phyloP scores from a whole-genome alignment of 768 basidiomycete species.

The Artomyces pyxidatus region DNA sequence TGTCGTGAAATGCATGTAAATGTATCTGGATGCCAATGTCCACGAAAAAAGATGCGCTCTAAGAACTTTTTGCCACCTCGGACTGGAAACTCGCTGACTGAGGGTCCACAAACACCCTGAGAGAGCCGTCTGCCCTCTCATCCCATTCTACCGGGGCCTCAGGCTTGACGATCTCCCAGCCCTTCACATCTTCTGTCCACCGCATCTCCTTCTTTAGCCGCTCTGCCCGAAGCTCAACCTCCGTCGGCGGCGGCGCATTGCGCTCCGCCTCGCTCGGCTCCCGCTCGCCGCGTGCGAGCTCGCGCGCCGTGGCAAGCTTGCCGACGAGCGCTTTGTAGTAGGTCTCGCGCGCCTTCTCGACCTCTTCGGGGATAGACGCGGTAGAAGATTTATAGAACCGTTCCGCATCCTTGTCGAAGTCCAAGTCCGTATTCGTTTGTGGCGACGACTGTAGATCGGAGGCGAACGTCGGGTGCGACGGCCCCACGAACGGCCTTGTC shows the following conservation, averaged over 20 bases:
- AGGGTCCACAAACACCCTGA: constrained; percentile 54
- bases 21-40: background rate
- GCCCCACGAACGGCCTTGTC: constrained; percentile 51
- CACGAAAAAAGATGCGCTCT: too few species aligned
- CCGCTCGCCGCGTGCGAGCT: constrained; percentile 62
- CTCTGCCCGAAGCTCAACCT: constrained; percentile 84
- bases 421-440: constrained; percentile 44
- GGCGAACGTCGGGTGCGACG: constrained; percentile 16
- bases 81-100: constrained; percentile 8
- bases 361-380: constrained; percentile 42
- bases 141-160: constrained; percentile 68
- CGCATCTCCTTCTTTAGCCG: constrained; percentile 80
- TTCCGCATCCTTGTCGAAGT: constrained; percentile 66
- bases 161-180: constrained; percentile 71
- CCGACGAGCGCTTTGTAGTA: constrained; percentile 69
- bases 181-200: constrained; percentile 75
- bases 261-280: constrained; percentile 84
- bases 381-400: constrained; percentile 59
- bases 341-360: constrained; percentile 59
- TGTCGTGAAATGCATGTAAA: too few species aligned
- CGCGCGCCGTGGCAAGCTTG: constrained; percentile 65
- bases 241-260: constrained; percentile 72
- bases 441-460: constrained; percentile 14
- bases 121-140: constrained; percentile 49
- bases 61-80: background rate